A percentile compares a stretch with the other conserved stretches of the same genome.
Conservation (phyloP, 768 basidiomycete genomes). For the Russula foetens region DNA sequence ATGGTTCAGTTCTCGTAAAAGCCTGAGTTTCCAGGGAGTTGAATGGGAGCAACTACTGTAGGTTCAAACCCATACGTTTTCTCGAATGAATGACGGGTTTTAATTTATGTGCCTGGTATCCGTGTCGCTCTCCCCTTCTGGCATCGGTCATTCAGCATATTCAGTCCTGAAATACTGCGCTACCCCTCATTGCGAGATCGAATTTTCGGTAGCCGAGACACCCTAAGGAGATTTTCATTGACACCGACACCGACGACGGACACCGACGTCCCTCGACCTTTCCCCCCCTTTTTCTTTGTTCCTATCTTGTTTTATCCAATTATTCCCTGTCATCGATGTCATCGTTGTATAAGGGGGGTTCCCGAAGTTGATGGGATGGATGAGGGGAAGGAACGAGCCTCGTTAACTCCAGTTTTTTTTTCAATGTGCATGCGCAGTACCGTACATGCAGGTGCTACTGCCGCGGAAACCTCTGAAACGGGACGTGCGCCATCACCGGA, state of each 20-base stretch:
- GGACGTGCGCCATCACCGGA: not conserved
- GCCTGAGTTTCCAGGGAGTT: too few relatives aligned
- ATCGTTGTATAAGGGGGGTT: not conserved
- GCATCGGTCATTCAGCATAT: not conserved
- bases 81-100: too few relatives aligned
- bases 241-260: too few relatives aligned
- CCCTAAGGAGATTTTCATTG: not conserved
- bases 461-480: not conserved
- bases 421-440: not conserved
- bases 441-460: too few relatives aligned
- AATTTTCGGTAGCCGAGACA: not conserved
- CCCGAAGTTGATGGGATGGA: not conserved
- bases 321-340: too few relatives aligned
- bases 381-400: not conserved
- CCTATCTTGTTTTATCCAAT: not conserved
- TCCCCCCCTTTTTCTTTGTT: not conserved
- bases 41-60: too few relatives aligned
- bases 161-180: too few relatives aligned
- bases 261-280: too few relatives aligned
- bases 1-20: too few relatives aligned
- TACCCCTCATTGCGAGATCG: not conserved
- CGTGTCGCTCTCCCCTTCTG: not conserved
- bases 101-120: slow-evolving; percentile 1
- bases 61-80: too few relatives aligned
- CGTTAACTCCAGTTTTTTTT: not conserved